Evolutionary conservation across 805 yeast species (phyloP).

Genomic region (Wickerhamiella bombiphila): DNA sequence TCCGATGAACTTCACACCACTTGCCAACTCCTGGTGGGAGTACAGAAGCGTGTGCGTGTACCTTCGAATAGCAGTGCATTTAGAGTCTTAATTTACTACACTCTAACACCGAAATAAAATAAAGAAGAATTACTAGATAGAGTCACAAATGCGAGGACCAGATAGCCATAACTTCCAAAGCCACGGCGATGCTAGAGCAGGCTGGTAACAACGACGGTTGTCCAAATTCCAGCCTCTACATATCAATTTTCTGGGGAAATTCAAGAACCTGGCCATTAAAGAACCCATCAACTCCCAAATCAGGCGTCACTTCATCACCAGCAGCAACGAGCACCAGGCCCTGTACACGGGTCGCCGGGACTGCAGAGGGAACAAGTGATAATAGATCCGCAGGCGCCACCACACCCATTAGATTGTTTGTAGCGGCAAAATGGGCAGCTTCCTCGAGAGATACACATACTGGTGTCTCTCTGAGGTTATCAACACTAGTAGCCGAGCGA

Average conservation of each 20-base stretch:
- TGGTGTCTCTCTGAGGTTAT: slow-evolving; percentile 16
- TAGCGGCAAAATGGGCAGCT: slow-evolving; percentile 64
- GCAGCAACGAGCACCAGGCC: slow-evolving; percentile 73
- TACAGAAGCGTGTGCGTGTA: no score
- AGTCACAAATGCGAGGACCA: no score
- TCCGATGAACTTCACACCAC: no score
- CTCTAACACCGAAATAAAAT: no score
- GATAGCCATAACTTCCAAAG: no score
- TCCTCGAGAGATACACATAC: slow-evolving; percentile 52
- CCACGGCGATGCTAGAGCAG: no score
- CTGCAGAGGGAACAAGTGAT: slow-evolving; percentile 56
- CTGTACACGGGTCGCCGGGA: slow-evolving; percentile 57
- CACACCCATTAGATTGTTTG: slow-evolving; percentile 74
- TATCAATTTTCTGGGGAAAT: slow-evolving; percentile 25
- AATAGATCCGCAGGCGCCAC: slow-evolving; percentile 61
- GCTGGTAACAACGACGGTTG: no score
- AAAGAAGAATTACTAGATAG: no score
- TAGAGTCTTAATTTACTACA: no score
- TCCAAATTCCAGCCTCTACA: no score
- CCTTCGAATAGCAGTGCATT: no score
- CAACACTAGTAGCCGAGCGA: slow-evolving; percentile 20
- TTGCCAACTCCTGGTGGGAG: no score
- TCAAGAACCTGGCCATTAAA: slow-evolving; percentile 48
- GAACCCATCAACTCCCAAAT: slow-evolving; percentile 55
- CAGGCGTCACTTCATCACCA: slow-evolving; percentile 9